Evolutionary conservation across 768 basidiomycete genomes (phyloP).

Genomic region (Jaapia argillacea): DNA sequence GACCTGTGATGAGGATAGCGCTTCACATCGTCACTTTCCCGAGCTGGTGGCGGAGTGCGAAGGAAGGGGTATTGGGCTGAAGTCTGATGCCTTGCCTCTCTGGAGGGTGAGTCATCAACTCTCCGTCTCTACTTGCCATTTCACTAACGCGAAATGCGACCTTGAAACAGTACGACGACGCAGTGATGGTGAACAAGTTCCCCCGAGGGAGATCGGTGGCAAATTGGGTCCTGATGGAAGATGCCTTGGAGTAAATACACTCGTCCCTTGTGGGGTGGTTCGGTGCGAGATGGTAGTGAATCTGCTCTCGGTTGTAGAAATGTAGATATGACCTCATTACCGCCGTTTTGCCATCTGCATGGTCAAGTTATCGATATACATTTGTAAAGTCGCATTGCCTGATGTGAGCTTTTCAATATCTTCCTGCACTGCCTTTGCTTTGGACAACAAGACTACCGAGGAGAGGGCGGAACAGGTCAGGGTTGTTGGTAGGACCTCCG

Average conservation of each 20-base stretch:
- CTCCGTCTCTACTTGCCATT: background rate
- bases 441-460: constrained; percentile 48
- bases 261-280: no score
- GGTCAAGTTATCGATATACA: constrained; percentile 86
- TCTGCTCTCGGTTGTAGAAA: no score
- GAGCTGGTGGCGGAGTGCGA: constrained; percentile 18
- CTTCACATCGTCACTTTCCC: constrained; percentile 13
- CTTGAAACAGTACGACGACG: constrained; percentile 25
- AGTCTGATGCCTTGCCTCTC: constrained; percentile 17
- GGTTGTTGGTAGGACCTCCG: no score
- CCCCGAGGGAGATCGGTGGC: constrained; percentile 26
- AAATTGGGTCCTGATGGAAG: no score
- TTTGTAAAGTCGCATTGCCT: constrained; percentile 75
- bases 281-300: no score
- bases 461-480: background rate
- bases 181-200: constrained; percentile 20
- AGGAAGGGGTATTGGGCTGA: constrained; percentile 19
- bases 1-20: constrained; percentile 22
- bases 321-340: constrained; percentile 19
- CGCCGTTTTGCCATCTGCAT: constrained; percentile 79
- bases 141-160: background rate
- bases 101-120: constrained; percentile 25
- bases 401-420: constrained; percentile 77
- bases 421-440: constrained; percentile 59
- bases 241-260: no score